Evolutionary conservation across 768 basidiomycete species (phyloP), one percentile per base, ranked within the genome.

Genomic region (Dendrothele bispora): DNA sequence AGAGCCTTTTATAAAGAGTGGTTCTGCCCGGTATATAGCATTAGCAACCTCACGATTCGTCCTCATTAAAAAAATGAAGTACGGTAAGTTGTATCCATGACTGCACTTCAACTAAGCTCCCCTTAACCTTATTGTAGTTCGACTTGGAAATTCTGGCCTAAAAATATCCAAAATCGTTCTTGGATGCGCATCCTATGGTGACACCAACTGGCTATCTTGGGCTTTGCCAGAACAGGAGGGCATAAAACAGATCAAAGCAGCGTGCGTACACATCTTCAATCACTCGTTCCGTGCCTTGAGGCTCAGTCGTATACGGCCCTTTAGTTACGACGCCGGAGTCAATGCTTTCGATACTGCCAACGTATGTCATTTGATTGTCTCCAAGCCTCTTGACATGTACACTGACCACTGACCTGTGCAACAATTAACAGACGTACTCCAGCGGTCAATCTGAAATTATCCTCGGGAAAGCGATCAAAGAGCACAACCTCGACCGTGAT

Each of bases 381-480:
- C 11, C n/a, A 2, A 6, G 11, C 21, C 27, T 14, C 36, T 12
- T 44, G 7, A 39, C 11, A 25, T 12, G 26, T 4, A 3, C 17
- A 24, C 32, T 39, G 7, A 39, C 20, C 4, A 8, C 12, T 10
- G 11, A 7, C 11, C 29, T 49, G 27, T 27, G 66, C 44, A 61
- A 62, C 55, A 63, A n/a, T 28, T 61, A 53, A 15, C 37, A 84
- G 82, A 69, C 75, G 0, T 88, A 88, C 57, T 84, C 81, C 1
- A 81, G 84, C 52, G 85, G 85, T 3, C 62, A 68, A 5, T 84
- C 82, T 0, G 89, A 91, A 59, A 57, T 77, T 36, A 73, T 88
- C 43, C 69, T 88, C 17, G 88, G 88, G 10, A 83, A 85, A 54
- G 86, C 81, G 2, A 82, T 91, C 67, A 86, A 84, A 56, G 57